Percentiles rank a stretch among this genome's conserved stretches.
phyloP scores from a whole-genome alignment of 345 rosid genomes.

The Populus nigra region DNA sequence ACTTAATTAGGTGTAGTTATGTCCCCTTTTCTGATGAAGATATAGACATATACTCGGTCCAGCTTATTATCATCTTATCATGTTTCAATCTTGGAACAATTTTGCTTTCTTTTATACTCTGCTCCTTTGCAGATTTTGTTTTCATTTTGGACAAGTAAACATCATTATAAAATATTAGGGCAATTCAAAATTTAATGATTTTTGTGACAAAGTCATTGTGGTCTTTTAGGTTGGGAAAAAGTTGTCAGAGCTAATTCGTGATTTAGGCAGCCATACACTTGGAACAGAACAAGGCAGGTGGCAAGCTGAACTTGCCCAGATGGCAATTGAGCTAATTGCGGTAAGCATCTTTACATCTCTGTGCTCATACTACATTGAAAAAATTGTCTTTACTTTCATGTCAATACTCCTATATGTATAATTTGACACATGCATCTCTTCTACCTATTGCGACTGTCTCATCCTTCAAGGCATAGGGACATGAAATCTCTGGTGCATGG shows the following conservation, averaged over 20 bases:
- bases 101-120: not conserved
- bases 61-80: not conserved
- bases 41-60: not conserved
- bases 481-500: not conserved
- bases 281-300: conserved; percentile 90
- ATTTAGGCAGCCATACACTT: conserved; percentile 69
- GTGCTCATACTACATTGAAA: not conserved
- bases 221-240: conserved; percentile 83
- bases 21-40: no score
- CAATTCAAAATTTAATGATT: not conserved
- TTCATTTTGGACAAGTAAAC: not conserved
- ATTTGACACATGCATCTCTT: not conserved
- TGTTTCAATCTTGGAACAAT: not conserved
- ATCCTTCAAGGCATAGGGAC: no score
- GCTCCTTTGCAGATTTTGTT: not conserved
- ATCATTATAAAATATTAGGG: not conserved
- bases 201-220: conserved; percentile 9
- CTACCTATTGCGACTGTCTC: not conserved
- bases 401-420: not conserved
- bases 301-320: conserved; percentile 93
- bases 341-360: conserved; percentile 39
- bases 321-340: conserved; percentile 92
- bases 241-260: conserved; percentile 91
- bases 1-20: no score
- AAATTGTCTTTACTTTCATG: not conserved